A percentile compares a stretch with the other conserved stretches of the same genome.
Conservation (phyloP, 2,329 filamentous ascomycete species). For the Arthroderma sp. region DNA sequence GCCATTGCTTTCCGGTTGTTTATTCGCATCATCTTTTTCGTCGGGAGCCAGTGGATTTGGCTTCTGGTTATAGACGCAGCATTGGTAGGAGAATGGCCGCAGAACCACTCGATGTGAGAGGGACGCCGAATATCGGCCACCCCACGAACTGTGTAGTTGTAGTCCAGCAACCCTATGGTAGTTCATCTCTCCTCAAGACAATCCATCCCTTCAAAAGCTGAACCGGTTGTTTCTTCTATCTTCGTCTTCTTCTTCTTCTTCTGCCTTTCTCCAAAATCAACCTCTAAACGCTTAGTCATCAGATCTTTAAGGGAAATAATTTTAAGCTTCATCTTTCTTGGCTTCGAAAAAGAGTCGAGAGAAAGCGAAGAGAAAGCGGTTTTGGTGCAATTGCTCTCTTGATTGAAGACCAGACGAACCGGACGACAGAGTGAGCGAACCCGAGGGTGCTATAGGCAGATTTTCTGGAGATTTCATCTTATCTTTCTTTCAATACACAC, state of each 20-base stretch:
- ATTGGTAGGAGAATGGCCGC: background rate
- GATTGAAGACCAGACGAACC: background rate
- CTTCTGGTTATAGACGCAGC: background rate
- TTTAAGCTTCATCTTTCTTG: background rate
- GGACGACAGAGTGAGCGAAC: background rate
- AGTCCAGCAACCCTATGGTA: background rate
- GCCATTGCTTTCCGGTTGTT: background rate
- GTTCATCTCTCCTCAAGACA: background rate
- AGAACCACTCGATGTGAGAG: too few species aligned
- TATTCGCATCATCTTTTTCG: background rate
- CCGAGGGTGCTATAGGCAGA: background rate
- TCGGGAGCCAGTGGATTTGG: background rate
- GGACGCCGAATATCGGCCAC: background rate
- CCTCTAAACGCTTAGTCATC: background rate
- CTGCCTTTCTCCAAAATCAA: background rate
- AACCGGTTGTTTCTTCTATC: background rate
- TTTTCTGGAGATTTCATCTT: background rate
- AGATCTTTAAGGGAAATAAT: background rate
- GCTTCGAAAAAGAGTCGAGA: background rate
- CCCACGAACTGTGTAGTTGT: background rate
- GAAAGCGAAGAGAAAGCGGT: background rate
- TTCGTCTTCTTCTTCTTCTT: background rate
- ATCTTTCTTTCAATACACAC: background rate
- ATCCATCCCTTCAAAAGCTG: background rate
- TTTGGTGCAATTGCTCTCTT: background rate